Conservation (phyloP, 257 asterid species). For the Solanum medicagineum region DNA sequence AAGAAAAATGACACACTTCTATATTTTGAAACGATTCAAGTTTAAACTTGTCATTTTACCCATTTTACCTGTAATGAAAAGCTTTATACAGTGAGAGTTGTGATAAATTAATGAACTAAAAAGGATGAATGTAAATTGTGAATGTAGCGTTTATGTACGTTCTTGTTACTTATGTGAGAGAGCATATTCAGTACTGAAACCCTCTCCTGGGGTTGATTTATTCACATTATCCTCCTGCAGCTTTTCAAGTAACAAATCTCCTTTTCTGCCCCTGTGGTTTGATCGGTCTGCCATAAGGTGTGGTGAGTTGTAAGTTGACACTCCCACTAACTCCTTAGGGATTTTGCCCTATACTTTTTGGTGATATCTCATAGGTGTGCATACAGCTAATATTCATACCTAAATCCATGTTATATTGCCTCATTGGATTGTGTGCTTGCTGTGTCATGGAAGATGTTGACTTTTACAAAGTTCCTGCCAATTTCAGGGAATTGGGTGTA, state of each 20-base stretch:
- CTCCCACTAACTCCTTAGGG: not conserved
- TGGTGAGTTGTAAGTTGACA: not conserved
- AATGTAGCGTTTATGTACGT: not conserved
- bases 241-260: not conserved
- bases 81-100: not conserved
- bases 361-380: not conserved
- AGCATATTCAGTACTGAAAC: not conserved
- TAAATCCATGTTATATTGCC: not conserved
- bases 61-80: not conserved
- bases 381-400: not conserved
- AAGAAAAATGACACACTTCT: not conserved
- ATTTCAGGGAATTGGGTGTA: constrained; percentile 92
- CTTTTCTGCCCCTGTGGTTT: not conserved
- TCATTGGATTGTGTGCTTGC: not conserved
- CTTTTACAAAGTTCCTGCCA: not conserved
- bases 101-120: not conserved
- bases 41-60: not conserved
- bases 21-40: not conserved
- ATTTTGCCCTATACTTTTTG: not conserved
- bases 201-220: not conserved
- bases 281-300: not conserved
- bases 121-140: not conserved
- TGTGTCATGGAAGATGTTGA: not conserved
- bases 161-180: not conserved
- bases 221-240: not conserved